These are phyloP conservation scores for Aspergillus piperis DNA, from an alignment of 2,329 filamentous ascomycete genomes.

Conservation along the genomic window DNA sequence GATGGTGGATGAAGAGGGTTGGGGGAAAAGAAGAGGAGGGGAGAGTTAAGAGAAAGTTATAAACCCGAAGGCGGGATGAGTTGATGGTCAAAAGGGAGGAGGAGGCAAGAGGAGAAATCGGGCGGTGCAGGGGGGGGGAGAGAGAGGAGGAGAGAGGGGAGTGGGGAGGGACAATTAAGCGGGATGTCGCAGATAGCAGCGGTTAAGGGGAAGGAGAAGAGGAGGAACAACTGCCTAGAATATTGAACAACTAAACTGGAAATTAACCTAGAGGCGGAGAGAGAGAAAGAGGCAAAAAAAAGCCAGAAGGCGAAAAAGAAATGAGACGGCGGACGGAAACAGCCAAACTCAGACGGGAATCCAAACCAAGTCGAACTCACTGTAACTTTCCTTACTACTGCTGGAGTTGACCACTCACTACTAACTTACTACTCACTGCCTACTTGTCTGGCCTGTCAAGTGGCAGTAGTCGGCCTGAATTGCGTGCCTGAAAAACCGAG, in stretches of 20 bases:
- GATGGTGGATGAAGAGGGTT: conserved; percentile 8
- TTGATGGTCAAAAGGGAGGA: conserved; percentile 7
- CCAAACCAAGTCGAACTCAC: not conserved
- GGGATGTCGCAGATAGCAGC: conserved; percentile 1
- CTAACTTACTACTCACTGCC: not conserved
- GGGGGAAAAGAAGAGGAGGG: conserved; percentile 3
- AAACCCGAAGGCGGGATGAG: not conserved
- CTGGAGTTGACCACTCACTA: not conserved
- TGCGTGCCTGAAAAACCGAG: conserved; percentile 1
- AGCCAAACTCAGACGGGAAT: conserved; percentile 1
- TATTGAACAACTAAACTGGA: not conserved
- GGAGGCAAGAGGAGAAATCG: conserved; percentile 13
- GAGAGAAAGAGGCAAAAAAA: conserved; percentile 2
- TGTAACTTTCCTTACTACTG: not conserved
- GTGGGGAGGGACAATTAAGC: conserved; percentile 19
- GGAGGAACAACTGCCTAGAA: not conserved
- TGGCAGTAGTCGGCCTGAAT: not conserved
- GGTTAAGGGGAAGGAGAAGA: conserved; percentile 5
- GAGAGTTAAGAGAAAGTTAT: conserved; percentile 10
- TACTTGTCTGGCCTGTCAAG: not conserved
- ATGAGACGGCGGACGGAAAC: conserved; percentile 13
- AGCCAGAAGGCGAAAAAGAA: conserved; percentile 5
- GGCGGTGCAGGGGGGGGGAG: conserved; percentile 24
- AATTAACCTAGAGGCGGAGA: not conserved
- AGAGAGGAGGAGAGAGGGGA: conserved; percentile 18